Evolutionary conservation across 169 alveolate species (phyloP).

Genomic region (Cyclospora cayetanensis): DNA sequence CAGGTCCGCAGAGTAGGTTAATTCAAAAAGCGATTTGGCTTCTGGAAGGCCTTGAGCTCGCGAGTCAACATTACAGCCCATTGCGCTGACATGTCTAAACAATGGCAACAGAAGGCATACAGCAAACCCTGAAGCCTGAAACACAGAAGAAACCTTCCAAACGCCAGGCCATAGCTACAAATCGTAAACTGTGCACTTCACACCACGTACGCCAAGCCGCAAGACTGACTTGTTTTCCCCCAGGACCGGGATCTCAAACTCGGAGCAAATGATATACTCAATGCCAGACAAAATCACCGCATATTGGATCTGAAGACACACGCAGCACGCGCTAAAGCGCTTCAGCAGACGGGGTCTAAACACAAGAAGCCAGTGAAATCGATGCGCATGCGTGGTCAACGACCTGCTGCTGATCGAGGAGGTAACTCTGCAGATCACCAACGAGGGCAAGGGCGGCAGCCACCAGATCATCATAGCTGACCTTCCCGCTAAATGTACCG

Average conservation of each 20-base stretch:
- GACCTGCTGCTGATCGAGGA: no score
- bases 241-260: slow-evolving; percentile 48
- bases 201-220: not conserved
- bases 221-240: slow-evolving; percentile 61
- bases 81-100: slow-evolving; percentile 40
- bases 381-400: no score
- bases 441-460: no score
- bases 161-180: not conserved
- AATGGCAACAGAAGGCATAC: not conserved
- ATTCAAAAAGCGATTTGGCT: slow-evolving; percentile 15
- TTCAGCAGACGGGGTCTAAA: not conserved
- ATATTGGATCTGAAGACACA: slow-evolving; percentile 47
- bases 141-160: no score
- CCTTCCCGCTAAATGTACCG: slow-evolving; percentile 51
- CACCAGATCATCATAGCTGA: no score
- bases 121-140: slow-evolving; percentile 6
- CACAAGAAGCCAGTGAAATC: no score
- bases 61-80: slow-evolving; percentile 58
- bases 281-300: slow-evolving; percentile 39
- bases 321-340: not conserved
- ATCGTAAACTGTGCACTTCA: not conserved
- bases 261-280: slow-evolving; percentile 54
- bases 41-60: slow-evolving; percentile 31
- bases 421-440: no score
- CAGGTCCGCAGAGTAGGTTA: slow-evolving; percentile 29